phyloP scores from a whole-genome alignment of 2,329 filamentous ascomycete genomes.

The Epichloe baconii region DNA sequence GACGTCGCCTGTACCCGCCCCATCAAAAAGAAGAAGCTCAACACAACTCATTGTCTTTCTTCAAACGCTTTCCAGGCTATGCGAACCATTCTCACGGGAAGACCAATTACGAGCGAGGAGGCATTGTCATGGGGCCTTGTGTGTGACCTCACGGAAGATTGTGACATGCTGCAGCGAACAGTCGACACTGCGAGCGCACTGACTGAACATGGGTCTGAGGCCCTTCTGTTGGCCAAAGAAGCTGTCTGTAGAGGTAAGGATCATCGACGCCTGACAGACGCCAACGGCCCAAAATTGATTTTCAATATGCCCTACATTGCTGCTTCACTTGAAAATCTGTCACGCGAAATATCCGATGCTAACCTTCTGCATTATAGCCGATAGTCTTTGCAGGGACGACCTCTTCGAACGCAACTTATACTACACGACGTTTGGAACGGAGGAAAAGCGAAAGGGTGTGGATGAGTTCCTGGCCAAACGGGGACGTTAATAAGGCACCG shows the following conservation, averaged over 20 bases:
- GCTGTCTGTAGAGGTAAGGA: constrained; percentile 16
- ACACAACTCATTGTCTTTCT: neutral
- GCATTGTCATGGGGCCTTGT: constrained; percentile 15
- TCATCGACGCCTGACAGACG: neutral
- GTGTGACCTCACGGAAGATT: constrained; percentile 15
- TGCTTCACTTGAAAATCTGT: neutral
- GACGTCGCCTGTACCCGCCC: neutral
- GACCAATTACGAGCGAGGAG: constrained; percentile 15
- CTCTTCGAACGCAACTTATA: constrained; percentile 22
- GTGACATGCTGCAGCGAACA: constrained; percentile 13
- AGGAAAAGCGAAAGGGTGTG: constrained; percentile 17
- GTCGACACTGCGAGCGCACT: constrained; percentile 14
- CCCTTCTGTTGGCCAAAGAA: constrained; percentile 16
- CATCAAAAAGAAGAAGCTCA: neutral
- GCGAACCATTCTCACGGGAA: constrained; percentile 16
- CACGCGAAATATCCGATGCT: neutral
- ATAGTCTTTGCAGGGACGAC: constrained; percentile 17
- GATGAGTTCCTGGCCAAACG: constrained; percentile 17
- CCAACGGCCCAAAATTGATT: neutral
- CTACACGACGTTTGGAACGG: constrained; percentile 22
- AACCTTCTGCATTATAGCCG: constrained; percentile 9
- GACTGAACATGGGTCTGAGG: constrained; percentile 12
- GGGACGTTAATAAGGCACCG: neutral
- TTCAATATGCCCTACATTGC: neutral
- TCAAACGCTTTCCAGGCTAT: constrained; percentile 12